A percentile compares a stretch with the other conserved stretches of the same genome.
Evolutionary conservation across 2,329 filamentous ascomycete genomes (phyloP).

Genomic region (Juglanconis juglandina): DNA sequence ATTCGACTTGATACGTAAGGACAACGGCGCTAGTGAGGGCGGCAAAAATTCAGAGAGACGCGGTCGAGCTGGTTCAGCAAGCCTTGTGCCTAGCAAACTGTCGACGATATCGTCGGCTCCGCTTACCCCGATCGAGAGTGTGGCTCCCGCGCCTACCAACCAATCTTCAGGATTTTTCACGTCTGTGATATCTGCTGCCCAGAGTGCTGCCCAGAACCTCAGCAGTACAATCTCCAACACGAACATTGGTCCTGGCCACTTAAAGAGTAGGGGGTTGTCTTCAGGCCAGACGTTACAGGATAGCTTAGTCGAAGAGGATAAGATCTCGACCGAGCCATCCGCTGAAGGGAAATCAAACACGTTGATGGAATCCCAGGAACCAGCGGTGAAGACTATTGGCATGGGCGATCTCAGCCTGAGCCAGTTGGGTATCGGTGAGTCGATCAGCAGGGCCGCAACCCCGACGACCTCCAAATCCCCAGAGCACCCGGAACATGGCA

Average conservation of each 20-base stretch:
- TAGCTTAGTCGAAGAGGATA: conserved; percentile 27
- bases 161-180: conserved; percentile 78
- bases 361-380: conserved; percentile 58
- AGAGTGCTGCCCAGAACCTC: conserved; percentile 78
- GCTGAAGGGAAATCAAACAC: conserved; percentile 36
- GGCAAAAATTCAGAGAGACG: conserved; percentile 68
- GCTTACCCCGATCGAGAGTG: conserved; percentile 71
- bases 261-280: conserved; percentile 22
- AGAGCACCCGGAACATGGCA: conserved; percentile 41
- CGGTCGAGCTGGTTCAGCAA: conserved; percentile 50
- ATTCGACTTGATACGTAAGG: conserved; percentile 23
- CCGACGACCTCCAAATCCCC: conserved; percentile 55
- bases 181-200: conserved; percentile 85
- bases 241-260: conserved; percentile 49
- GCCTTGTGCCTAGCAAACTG: conserved; percentile 75
- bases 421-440: conserved; percentile 74
- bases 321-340: conserved; percentile 43
- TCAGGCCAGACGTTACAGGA: conserved; percentile 19
- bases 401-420: conserved; percentile 85
- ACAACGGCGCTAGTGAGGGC: conserved; percentile 26
- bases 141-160: conserved; percentile 42
- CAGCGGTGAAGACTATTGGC: conserved; percentile 84
- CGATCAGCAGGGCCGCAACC: conserved; percentile 50
- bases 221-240: conserved; percentile 72
- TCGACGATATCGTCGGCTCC: conserved; percentile 71